phyloP scores from a whole-genome alignment of 2,329 filamentous ascomycete species.

The Cladosporium sp. region DNA sequence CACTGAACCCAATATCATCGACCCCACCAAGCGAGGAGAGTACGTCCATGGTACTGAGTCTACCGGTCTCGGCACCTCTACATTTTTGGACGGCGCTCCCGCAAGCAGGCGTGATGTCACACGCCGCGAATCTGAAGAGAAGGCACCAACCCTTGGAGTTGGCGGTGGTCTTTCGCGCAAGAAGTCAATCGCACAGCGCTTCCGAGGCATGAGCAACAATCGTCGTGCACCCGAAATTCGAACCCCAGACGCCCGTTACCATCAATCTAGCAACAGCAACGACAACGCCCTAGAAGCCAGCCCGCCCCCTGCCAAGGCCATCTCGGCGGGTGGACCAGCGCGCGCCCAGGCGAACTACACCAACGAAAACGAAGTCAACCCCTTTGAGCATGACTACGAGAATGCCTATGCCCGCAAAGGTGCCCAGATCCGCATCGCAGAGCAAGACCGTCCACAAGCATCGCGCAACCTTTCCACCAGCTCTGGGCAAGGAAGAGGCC shows the following conservation, averaged over 20 bases:
- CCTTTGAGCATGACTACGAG: conserved; percentile 71
- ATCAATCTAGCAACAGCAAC: conserved; percentile 14
- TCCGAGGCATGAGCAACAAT: conserved; percentile 76
- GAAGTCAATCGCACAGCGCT: conserved; percentile 89
- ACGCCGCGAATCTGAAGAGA: conserved; percentile 66
- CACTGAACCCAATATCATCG: conserved; percentile 49
- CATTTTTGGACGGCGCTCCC: conserved; percentile 90
- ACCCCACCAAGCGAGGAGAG: conserved; percentile 62
- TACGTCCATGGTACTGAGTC: conserved; percentile 80
- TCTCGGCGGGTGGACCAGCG: conserved; percentile 38
- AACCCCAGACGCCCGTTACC: conserved; percentile 52
- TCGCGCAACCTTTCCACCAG: conserved; percentile 5
- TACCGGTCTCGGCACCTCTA: conserved; percentile 83
- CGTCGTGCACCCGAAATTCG: conserved; percentile 47
- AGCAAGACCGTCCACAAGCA: conserved; percentile 34
- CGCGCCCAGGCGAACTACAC: conserved; percentile 30
- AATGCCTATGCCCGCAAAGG: conserved; percentile 62
- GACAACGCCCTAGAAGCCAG: conserved; percentile 17
- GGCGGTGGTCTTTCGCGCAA: conserved; percentile 70
- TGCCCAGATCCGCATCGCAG: conserved; percentile 50
- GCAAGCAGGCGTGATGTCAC: conserved; percentile 76
- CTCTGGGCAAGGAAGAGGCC: conserved; percentile 29
- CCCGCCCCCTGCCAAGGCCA: conserved; percentile 22
- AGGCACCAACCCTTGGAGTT: conserved; percentile 39
- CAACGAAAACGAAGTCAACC: conserved; percentile 54